phyloP scores from a whole-genome alignment of 345 rosid species.

The Eucalyptus shirleyi region DNA sequence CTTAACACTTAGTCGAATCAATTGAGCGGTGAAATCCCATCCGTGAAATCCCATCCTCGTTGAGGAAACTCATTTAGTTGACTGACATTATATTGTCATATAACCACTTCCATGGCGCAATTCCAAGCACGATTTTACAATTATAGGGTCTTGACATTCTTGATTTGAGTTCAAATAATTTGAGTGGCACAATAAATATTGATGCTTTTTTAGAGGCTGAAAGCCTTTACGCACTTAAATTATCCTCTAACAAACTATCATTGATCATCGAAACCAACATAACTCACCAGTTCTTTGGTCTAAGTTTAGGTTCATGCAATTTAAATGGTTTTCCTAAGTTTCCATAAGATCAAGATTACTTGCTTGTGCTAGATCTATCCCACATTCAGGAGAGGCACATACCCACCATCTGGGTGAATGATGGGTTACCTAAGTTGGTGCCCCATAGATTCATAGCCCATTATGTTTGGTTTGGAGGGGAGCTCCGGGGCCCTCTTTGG shows the following conservation, averaged over 20 bases:
- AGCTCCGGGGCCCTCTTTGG: too few relatives aligned
- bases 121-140: background rate
- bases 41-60: too few relatives aligned
- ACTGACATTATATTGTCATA: background rate
- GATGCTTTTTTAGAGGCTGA: background rate
- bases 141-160: background rate
- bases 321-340: background rate
- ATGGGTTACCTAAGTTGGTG: too few relatives aligned
- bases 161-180: background rate
- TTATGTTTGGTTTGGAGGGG: too few relatives aligned
- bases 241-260: background rate
- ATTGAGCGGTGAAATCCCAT: too few relatives aligned
- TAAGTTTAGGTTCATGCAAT: conserved; percentile 5
- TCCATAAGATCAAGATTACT: background rate
- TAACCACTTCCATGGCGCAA: background rate
- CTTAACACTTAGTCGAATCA: too few relatives aligned
- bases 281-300: background rate
- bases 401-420: too few relatives aligned
- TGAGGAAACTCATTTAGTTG: too few relatives aligned
- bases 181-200: background rate
- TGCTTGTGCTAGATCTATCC: background rate
- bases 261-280: background rate
- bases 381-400: background rate
- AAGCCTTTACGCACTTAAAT: background rate
- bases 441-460: too few relatives aligned